These are phyloP conservation scores for Penicillium cosmopolitanum DNA, from an alignment of 495 filamentous ascomycete species.

Conservation along the genomic window DNA sequence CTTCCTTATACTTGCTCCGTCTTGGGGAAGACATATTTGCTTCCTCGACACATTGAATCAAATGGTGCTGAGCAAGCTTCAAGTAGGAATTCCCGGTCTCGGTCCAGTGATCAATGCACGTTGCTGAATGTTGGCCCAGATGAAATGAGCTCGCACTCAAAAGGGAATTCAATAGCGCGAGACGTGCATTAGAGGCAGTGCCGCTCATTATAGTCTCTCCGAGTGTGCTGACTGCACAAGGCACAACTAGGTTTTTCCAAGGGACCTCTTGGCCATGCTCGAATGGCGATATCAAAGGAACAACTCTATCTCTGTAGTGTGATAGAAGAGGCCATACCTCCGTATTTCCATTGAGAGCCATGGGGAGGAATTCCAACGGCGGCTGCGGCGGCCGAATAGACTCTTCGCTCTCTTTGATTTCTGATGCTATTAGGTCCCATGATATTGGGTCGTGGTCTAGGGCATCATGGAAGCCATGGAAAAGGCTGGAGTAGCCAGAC, in stretches of 20 bases:
- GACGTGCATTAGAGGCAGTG: constrained; percentile 8
- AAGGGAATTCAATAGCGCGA: constrained; percentile 23
- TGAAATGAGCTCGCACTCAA: constrained; percentile 26
- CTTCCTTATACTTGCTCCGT: constrained; percentile 28
- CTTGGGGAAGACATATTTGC: constrained; percentile 3
- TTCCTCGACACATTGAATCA: constrained; percentile 19
- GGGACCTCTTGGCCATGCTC: constrained; percentile 19
- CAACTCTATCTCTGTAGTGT: constrained; percentile 25
- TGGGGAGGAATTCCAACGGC: not conserved
- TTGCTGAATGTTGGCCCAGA: constrained; percentile 10
- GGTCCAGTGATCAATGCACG: constrained; percentile 9
- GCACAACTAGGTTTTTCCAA: constrained; percentile 23
- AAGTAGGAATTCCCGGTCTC: constrained; percentile 9
- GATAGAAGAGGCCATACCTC: constrained; percentile 26
- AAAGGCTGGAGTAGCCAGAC: not conserved
- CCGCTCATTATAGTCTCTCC: constrained; percentile 17
- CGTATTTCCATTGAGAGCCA: not conserved
- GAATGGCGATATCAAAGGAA: constrained; percentile 23
- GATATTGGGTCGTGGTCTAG: not conserved
- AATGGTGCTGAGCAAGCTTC: constrained; percentile 14
- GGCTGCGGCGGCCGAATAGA: not conserved
- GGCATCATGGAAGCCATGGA: not conserved
- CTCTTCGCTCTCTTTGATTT: not conserved
- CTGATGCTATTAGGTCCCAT: constrained; percentile 2
- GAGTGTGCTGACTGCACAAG: constrained; percentile 21